Conservation (phyloP, 228 moss, liverwort and hornwort species). For the Sphagnum fallax region DNA sequence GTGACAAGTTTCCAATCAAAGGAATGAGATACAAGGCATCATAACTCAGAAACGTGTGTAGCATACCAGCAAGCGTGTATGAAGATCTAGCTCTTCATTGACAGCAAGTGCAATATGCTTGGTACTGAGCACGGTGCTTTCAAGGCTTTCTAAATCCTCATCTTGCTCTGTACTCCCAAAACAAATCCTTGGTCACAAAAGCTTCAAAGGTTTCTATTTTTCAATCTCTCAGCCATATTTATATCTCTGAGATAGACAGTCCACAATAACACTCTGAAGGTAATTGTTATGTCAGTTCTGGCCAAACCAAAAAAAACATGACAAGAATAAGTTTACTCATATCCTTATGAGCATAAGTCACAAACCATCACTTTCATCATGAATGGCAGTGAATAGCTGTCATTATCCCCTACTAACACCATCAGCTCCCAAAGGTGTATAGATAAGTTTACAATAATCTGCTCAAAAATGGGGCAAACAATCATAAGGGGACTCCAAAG, state of each 20-base stretch:
- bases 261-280: not conserved
- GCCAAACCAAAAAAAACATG: no score
- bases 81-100: slow-evolving; percentile 85
- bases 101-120: slow-evolving; percentile 90
- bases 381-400: no score
- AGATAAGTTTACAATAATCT: no score
- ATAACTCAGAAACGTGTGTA: not conserved
- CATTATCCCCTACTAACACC: no score
- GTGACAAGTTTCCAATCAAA: not conserved
- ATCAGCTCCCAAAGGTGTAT: no score
- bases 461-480: no score
- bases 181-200: not conserved
- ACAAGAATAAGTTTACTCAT: not conserved
- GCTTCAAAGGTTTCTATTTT: slow-evolving; percentile 1
- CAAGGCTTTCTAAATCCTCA: slow-evolving; percentile 75
- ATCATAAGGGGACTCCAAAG: no score
- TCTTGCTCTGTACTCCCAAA: slow-evolving; percentile 63
- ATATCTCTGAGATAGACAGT: not conserved
- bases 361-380: no score
- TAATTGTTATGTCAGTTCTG: no score
- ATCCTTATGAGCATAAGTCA: not conserved
- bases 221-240: not conserved
- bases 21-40: not conserved
- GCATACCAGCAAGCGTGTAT: slow-evolving; percentile 68
- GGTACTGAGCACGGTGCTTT: slow-evolving; percentile 78